These are phyloP conservation scores for Biscutella laevigata DNA, from an alignment of 441 rosid species.

Conservation along the genomic window DNA sequence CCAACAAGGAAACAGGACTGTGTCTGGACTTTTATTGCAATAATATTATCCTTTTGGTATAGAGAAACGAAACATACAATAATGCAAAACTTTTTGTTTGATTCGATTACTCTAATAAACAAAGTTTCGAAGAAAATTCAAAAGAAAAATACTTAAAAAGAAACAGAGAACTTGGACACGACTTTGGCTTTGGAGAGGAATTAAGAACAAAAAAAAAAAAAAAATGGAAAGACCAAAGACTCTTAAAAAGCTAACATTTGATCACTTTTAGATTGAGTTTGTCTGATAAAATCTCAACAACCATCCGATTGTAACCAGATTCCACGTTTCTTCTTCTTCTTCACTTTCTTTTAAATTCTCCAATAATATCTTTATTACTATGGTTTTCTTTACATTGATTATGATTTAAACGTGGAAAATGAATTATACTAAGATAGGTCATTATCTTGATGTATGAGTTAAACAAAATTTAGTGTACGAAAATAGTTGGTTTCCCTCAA, in stretches of 20 bases:
- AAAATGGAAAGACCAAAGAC: constrained; percentile 16
- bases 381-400: constrained; percentile 1
- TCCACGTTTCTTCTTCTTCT: constrained; percentile 19
- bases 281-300: constrained; percentile 4
- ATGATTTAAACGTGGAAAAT: constrained; percentile 3
- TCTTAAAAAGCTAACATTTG: neutral
- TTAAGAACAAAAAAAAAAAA: neutral
- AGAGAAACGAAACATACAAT: constrained; percentile 5
- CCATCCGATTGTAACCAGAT: constrained; percentile 12
- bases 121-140: neutral
- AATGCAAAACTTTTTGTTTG: too few relatives aligned
- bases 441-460: neutral
- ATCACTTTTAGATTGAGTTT: constrained; percentile 4
- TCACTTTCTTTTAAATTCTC: neutral
- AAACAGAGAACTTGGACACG: constrained; percentile 22
- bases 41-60: neutral
- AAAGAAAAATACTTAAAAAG: constrained; percentile 7
- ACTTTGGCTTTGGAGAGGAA: constrained; percentile 13
- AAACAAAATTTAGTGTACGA: neutral
- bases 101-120: neutral
- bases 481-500: too few relatives aligned
- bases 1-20: neutral
- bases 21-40: constrained; percentile 9
- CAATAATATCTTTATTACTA: constrained; percentile 17
- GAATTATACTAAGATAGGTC: neutral